Evolutionary conservation across 1,139 yeast species (phyloP).

Genomic region (Taiozyma sp.): DNA sequence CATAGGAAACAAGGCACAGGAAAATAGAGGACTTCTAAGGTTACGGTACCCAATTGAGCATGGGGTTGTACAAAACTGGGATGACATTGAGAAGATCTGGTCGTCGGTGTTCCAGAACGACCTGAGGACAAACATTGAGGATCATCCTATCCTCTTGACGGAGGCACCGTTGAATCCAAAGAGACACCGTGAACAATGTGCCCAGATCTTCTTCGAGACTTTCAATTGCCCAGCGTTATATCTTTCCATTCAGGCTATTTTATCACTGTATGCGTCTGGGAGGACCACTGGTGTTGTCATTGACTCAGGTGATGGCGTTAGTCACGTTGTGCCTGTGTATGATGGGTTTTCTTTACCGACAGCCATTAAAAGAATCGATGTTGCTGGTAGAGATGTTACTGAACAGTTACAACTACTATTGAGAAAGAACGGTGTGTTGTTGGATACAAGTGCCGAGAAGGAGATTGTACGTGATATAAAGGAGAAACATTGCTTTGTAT

Average conservation of each 20-base stretch:
- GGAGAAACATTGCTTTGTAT: conserved; percentile 68
- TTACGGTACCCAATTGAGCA: conserved; percentile 72
- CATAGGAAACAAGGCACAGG: conserved; percentile 73
- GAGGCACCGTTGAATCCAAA: conserved; percentile 87
- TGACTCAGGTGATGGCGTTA: conserved; percentile 91
- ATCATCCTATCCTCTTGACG: conserved; percentile 84
- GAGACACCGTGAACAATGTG: conserved; percentile 63
- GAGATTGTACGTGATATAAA: conserved; percentile 79
- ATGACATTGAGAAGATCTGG: conserved; percentile 81
- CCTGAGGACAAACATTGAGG: conserved; percentile 63
- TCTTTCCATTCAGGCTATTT: conserved; percentile 76
- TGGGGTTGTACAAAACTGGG: conserved; percentile 84
- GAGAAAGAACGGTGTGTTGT: conserved; percentile 57
- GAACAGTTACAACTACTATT: conserved; percentile 65
- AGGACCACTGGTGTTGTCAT: conserved; percentile 86
- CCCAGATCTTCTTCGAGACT: conserved; percentile 78
- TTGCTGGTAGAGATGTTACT: conserved; percentile 88
- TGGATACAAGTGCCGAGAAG: conserved; percentile 70
- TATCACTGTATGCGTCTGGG: conserved; percentile 84
- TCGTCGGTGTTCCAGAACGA: conserved; percentile 55
- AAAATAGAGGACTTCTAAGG: conserved; percentile 67
- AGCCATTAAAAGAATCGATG: conserved; percentile 69
- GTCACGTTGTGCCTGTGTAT: conserved; percentile 83
- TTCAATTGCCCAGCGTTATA: conserved; percentile 88
- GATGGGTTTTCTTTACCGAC: conserved; percentile 81